Evolutionary conservation across 331 rosid genomes (phyloP).

Genomic region (Arachis monticola): DNA sequence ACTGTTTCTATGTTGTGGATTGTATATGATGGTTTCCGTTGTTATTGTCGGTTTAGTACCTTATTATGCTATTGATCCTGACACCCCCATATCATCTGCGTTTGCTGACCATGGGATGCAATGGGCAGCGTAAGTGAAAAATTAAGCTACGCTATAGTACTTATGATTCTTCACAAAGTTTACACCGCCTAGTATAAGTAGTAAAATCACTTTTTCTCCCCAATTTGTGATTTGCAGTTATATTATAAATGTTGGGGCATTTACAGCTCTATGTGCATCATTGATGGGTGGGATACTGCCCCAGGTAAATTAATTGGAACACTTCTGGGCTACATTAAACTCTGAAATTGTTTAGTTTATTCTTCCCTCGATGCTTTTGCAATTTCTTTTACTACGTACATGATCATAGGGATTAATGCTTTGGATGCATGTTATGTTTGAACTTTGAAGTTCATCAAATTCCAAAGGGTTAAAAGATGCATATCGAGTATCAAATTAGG

Average conservation of each 20-base stretch:
- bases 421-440: not conserved
- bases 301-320: slow-evolving; percentile 64
- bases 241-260: slow-evolving; percentile 78
- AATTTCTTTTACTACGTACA: not conserved
- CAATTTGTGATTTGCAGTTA: slow-evolving; percentile 61
- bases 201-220: slow-evolving; percentile 5
- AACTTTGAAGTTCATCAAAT: not conserved
- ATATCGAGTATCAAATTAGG: not conserved
- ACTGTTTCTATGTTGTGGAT: slow-evolving; percentile 77
- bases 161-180: not conserved
- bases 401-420: not conserved
- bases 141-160: not conserved
- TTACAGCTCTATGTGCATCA: slow-evolving; percentile 60
- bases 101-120: slow-evolving; percentile 86
- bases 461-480: slow-evolving; percentile 5
- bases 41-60: slow-evolving; percentile 93
- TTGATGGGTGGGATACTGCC: slow-evolving; percentile 66
- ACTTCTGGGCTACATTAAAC: not conserved
- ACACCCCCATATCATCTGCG: slow-evolving; percentile 94
- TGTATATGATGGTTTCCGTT: slow-evolving; percentile 86
- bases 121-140: slow-evolving; percentile 89
- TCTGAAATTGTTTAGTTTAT: not conserved
- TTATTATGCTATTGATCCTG: slow-evolving; percentile 78
- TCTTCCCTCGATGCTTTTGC: not conserved
- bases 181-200: not conserved